Evolutionary conservation across 2,329 filamentous ascomycete genomes (phyloP).

Genomic region (Helicocarpus griseus): DNA sequence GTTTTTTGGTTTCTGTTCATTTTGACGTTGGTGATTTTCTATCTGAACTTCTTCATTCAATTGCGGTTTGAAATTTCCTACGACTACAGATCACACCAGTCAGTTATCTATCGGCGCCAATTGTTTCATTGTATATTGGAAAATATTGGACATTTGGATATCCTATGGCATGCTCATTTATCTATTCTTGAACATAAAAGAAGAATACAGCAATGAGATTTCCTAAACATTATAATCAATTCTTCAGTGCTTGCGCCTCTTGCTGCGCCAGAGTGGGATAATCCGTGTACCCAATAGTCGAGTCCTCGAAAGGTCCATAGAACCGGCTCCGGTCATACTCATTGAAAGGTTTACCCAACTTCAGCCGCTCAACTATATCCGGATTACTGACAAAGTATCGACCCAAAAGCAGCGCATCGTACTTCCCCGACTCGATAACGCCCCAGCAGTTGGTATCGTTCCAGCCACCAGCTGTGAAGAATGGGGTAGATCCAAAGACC

Average conservation of each 20-base stretch:
- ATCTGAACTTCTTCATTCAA: too few species aligned
- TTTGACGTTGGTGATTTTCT: too few species aligned
- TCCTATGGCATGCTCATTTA: too few species aligned
- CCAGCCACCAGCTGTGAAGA: constrained; percentile 49
- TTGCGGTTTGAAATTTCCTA: too few species aligned
- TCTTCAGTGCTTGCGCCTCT: background rate
- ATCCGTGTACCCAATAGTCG: constrained; percentile 14
- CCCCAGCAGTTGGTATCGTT: constrained; percentile 42
- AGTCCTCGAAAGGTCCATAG: constrained; percentile 29
- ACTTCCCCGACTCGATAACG: constrained; percentile 38
- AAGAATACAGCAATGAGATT: too few species aligned
- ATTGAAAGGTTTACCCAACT: constrained; percentile 30
- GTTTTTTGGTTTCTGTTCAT: too few species aligned
- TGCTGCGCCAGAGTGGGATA: constrained; percentile 13
- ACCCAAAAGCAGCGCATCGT: constrained; percentile 41
- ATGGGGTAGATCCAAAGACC: constrained; percentile 45
- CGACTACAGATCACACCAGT: too few species aligned
- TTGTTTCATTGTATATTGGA: too few species aligned
- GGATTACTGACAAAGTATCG: constrained; percentile 42
- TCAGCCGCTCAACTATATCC: constrained; percentile 38
- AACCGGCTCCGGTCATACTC: constrained; percentile 38
- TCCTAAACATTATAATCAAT: too few species aligned
- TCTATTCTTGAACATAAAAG: too few species aligned
- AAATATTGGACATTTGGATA: too few species aligned
- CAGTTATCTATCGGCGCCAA: too few species aligned